Conservation (phyloP, 1,284 basidiomycete genomes). For the Apiotrichum laibachii region DNA sequence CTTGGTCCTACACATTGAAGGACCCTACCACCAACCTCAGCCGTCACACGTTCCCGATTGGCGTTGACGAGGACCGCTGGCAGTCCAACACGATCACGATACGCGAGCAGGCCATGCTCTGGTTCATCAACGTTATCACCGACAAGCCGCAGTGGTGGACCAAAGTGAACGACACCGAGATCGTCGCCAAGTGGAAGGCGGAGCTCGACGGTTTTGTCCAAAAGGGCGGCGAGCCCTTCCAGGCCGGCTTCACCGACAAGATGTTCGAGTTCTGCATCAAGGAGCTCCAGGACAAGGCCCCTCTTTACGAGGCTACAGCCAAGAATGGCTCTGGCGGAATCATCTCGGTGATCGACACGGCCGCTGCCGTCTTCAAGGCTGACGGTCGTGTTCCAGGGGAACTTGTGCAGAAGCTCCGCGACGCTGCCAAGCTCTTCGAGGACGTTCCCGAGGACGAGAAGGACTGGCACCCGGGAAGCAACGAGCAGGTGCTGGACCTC, state of each 20-base stretch:
- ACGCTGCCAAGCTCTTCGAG: slow-evolving; percentile 8
- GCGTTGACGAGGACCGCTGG: background rate
- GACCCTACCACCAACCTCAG: no score
- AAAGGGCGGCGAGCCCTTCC: no score
- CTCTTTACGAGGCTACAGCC: background rate
- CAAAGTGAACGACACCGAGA: slow-evolving; percentile 13
- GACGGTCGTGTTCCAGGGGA: background rate
- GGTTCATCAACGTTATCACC: slow-evolving; percentile 13
- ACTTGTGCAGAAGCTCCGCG: background rate
- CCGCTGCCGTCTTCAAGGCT: slow-evolving; percentile 2
- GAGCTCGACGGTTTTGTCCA: background rate
- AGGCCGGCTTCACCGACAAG: slow-evolving; percentile 9
- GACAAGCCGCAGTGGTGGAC: slow-evolving; percentile 15
- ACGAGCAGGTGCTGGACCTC: slow-evolving; percentile 17
- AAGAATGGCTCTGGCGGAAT: background rate
- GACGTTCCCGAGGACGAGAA: slow-evolving; percentile 9
- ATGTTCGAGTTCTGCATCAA: slow-evolving; percentile 15
- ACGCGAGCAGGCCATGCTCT: slow-evolving; percentile 18
- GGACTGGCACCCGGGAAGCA: slow-evolving; percentile 20
- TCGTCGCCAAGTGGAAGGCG: slow-evolving; percentile 14
- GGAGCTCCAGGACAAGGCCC: slow-evolving; percentile 19
- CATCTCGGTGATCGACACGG: slow-evolving; percentile 8
- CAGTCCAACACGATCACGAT: slow-evolving; percentile 7
- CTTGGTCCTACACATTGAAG: no score
- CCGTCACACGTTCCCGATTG: no score